Evolutionary conservation across 1,284 basidiomycete genomes (phyloP).

Genomic region (Pyrrhoderma noxium): DNA sequence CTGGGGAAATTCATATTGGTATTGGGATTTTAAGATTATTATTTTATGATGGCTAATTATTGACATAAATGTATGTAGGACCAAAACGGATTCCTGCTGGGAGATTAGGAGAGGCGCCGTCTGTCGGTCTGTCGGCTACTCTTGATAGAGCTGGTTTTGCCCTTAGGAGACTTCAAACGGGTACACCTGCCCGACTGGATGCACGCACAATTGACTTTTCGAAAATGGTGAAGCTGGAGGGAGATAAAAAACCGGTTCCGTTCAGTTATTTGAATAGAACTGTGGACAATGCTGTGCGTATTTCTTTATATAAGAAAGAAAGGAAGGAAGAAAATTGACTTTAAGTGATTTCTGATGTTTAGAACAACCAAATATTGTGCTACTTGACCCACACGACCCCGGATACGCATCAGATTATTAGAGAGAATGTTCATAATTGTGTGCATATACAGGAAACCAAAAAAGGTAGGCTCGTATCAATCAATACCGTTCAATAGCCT

Average conservation of each 20-base stretch:
- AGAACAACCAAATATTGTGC: constrained; percentile 70
- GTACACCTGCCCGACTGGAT: constrained; percentile 79
- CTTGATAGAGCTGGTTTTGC: constrained; percentile 70
- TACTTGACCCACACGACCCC: constrained; percentile 70
- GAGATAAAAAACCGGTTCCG: constrained; percentile 52
- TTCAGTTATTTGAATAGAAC: constrained; percentile 45
- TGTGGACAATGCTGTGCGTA: constrained; percentile 40
- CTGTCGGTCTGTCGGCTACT: constrained; percentile 68
- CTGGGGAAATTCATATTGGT: constrained; percentile 87
- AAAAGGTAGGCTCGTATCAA: constrained; percentile 45
- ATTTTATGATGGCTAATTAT: not conserved
- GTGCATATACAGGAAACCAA: constrained; percentile 84
- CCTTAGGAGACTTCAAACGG: constrained; percentile 81
- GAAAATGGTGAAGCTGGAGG: constrained; percentile 50
- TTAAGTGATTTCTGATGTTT: not conserved
- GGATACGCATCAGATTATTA: constrained; percentile 66
- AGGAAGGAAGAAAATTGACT: not conserved
- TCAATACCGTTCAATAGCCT: constrained; percentile 1
- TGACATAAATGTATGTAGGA: constrained; percentile 38
- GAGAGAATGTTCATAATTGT: constrained; percentile 66
- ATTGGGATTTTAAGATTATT: constrained; percentile 12
- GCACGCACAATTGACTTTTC: constrained; percentile 64
- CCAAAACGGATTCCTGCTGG: constrained; percentile 76
- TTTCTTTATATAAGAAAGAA: not conserved
- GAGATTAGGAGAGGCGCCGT: constrained; percentile 70